Percentiles rank a stretch among this genome's conserved stretches.
These are phyloP conservation scores for Galerina sulciceps DNA, from an alignment of 768 basidiomycete genomes.

Conservation along the genomic window DNA sequence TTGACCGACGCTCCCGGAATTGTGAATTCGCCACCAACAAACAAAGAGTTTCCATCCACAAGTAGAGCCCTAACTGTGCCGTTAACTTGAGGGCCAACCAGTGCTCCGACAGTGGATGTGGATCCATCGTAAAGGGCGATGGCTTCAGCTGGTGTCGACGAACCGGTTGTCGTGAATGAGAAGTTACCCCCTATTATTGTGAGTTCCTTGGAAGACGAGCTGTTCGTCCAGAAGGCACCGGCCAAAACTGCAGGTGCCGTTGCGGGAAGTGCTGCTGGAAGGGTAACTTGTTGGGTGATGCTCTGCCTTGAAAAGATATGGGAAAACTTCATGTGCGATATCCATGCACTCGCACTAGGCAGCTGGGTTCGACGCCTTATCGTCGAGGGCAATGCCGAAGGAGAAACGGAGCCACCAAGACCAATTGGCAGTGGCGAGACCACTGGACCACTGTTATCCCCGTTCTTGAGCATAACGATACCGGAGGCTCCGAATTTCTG, in stretches of 20 bases:
- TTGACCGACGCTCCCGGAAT: constrained; percentile 58
- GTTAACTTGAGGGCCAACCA: constrained; percentile 65
- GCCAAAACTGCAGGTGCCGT: constrained; percentile 83
- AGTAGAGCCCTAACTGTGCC: constrained; percentile 81
- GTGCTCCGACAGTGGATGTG: constrained; percentile 49
- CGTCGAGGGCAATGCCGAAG: constrained; percentile 31
- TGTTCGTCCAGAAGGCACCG: constrained; percentile 90
- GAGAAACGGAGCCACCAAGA: constrained; percentile 46
- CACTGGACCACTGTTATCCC: constrained; percentile 53
- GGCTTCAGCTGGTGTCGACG: constrained; percentile 48
- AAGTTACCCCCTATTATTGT: constrained; percentile 93
- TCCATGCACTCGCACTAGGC: constrained; percentile 40
- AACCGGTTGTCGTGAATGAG: constrained; percentile 51
- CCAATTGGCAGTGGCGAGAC: constrained; percentile 66
- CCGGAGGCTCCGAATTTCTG: constrained; percentile 76
- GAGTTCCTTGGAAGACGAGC: constrained; percentile 61
- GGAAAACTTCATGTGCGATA: constrained; percentile 49
- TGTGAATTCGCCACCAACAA: constrained; percentile 85
- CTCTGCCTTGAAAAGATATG: constrained; percentile 58
- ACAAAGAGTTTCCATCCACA: constrained; percentile 72
- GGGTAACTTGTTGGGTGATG: constrained; percentile 41
- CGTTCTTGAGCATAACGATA: constrained; percentile 78
- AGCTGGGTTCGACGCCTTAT: constrained; percentile 37
- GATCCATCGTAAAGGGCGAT: constrained; percentile 74
- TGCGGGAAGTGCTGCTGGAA: constrained; percentile 60